Conservation (phyloP, 768 basidiomycete species). For the Tubosaeta sp. region DNA sequence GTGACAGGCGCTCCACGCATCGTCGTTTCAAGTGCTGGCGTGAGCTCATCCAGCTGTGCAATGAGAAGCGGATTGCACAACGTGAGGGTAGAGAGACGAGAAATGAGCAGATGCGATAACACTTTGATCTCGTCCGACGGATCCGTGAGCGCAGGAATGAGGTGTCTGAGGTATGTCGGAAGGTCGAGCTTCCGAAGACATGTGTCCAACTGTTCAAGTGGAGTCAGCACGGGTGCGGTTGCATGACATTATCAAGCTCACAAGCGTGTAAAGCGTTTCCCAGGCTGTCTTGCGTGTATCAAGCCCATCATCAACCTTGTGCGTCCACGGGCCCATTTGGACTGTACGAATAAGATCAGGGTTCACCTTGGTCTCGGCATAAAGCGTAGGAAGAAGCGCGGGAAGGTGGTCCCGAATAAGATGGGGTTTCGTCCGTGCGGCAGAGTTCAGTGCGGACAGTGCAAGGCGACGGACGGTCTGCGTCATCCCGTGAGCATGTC, state of each 20-base stretch:
- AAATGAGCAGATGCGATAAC: slow-evolving; percentile 91
- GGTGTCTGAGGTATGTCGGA: slow-evolving; percentile 75
- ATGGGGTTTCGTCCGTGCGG: slow-evolving; percentile 91
- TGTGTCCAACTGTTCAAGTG: slow-evolving; percentile 68
- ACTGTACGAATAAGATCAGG: slow-evolving; percentile 80
- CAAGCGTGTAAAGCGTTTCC: slow-evolving; percentile 94
- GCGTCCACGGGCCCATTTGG: slow-evolving; percentile 97
- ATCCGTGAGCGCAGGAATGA: slow-evolving; percentile 81
- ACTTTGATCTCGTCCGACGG: slow-evolving; percentile 97
- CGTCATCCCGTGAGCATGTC: not conserved
- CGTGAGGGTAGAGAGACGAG: slow-evolving; percentile 80
- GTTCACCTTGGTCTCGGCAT: slow-evolving; percentile 80
- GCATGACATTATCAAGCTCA: slow-evolving; percentile 33
- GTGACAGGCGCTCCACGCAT: slow-evolving; percentile 87
- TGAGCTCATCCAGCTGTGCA: slow-evolving; percentile 81
- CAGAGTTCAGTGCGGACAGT: slow-evolving; percentile 88
- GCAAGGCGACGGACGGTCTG: slow-evolving; percentile 90
- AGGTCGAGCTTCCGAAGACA: slow-evolving; percentile 86
- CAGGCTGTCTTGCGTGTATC: slow-evolving; percentile 96
- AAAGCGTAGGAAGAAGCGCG: slow-evolving; percentile 74
- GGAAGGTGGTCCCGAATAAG: slow-evolving; percentile 82
- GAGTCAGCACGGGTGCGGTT: not conserved
- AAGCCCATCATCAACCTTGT: slow-evolving; percentile 94
- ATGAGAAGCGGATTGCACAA: slow-evolving; percentile 25
- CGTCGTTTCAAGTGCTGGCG: slow-evolving; percentile 78